Evolutionary conservation across 139 green algal species (phyloP).

Genomic region (Edaphochlamys debaryana): DNA sequence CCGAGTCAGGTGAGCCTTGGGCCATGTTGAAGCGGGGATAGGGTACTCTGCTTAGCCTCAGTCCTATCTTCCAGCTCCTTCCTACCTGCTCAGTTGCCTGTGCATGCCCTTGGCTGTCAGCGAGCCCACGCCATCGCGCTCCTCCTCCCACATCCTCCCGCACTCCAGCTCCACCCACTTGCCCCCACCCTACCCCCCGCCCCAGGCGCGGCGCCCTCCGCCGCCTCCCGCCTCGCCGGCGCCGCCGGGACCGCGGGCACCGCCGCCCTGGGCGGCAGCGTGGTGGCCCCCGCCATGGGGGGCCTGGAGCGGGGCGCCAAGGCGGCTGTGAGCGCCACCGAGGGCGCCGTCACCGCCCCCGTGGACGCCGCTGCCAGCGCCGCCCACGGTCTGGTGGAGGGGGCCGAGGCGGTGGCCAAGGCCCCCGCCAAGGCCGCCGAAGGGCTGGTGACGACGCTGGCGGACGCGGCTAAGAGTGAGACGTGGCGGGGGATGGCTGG

Average conservation of each 20-base stretch:
- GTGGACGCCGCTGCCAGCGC: neutral
- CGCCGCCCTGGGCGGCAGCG: neutral
- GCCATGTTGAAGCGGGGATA: too few relatives aligned
- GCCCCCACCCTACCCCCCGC: too few relatives aligned
- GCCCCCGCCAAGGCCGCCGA: neutral
- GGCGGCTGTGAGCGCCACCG: neutral
- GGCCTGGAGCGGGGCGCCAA: constrained; percentile 10
- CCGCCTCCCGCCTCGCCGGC: neutral
- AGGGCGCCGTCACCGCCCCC: neutral
- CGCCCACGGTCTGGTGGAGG: neutral
- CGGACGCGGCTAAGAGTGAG: neutral
- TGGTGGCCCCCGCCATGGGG: neutral
- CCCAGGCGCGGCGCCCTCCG: neutral
- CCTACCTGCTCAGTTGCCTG: too few relatives aligned
- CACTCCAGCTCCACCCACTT: too few relatives aligned
- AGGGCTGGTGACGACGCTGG: neutral
- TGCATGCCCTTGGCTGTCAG: too few relatives aligned
- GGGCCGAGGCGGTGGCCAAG: neutral
- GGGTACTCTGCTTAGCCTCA: too few relatives aligned
- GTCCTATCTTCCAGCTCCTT: too few relatives aligned
- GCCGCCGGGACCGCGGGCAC: neutral
- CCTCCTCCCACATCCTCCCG: too few relatives aligned
- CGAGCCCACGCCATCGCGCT: too few relatives aligned
- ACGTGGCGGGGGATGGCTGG: neutral
- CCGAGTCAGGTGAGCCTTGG: too few relatives aligned